Conservation (phyloP, 1,284 basidiomycete genomes). For the Ceratobasidium sp. region DNA sequence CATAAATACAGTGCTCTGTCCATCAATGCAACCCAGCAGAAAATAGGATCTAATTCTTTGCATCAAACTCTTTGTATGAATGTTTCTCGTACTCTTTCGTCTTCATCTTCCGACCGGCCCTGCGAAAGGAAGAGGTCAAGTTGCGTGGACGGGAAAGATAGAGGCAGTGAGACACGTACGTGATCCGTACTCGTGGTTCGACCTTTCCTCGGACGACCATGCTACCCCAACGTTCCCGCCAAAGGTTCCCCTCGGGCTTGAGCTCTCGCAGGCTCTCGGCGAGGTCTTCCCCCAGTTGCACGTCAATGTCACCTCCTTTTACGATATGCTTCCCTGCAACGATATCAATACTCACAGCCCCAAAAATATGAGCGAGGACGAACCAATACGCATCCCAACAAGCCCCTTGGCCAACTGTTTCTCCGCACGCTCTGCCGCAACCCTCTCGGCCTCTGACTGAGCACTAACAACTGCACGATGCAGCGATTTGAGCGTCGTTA, state of each 20-base stretch:
- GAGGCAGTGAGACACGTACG: conserved; percentile 59
- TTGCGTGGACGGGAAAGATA: conserved; percentile 9
- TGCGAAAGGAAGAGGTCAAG: conserved; percentile 49
- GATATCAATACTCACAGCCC: neutral
- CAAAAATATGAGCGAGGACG: neutral
- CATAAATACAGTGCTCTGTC: conserved; percentile 1
- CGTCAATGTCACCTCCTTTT: conserved; percentile 71
- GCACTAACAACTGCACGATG: conserved; percentile 57
- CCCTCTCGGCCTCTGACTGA: conserved; percentile 57
- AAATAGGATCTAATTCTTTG: conserved; percentile 17
- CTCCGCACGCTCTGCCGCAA: conserved; percentile 55
- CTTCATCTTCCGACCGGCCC: conserved; percentile 66
- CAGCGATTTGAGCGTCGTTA: conserved; percentile 63
- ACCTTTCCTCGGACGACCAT: conserved; percentile 79
- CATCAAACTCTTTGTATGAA: conserved; percentile 80
- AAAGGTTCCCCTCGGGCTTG: conserved; percentile 91
- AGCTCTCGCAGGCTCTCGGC: conserved; percentile 84
- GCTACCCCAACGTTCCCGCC: conserved; percentile 85
- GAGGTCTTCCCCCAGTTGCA: conserved; percentile 91
- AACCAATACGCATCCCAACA: conserved; percentile 64
- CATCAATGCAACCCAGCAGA: conserved; percentile 2
- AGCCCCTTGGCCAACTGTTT: conserved; percentile 64
- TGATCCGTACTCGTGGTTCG: conserved; percentile 73
- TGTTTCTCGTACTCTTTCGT: conserved; percentile 87
- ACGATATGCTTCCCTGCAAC: conserved; percentile 72